Evolutionary conservation across 2,329 filamentous ascomycete genomes (phyloP), one percentile per base, ranked within the genome.

Genomic region (Colletotrichum tropicale): DNA sequence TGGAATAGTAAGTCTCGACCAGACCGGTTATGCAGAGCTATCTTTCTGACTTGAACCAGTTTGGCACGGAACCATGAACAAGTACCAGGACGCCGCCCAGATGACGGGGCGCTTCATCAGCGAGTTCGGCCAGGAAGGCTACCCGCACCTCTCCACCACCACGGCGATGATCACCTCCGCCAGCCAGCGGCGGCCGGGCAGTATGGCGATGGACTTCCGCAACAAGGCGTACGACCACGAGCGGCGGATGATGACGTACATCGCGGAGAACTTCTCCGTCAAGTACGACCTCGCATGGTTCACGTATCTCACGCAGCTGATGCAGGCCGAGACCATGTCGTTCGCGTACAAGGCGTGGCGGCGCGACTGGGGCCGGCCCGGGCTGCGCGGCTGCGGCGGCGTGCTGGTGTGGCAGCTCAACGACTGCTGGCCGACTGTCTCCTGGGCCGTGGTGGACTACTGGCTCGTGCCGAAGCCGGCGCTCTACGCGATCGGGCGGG

Each of bases 181-280:
- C 24, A 82, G 86, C 60, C 89, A 93, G 70, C 87, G 90, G 21
- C 87, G 89, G 36, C 91, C 94, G 1, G 93, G 95, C 77, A 95
- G 93, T 6, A 92, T 92, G 75, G 93, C 93, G 74, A 87, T 96
- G 62, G 94, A 96, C 80, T 96, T 95, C 81, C 94, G 96, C 85
- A 96, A 96, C 85, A 96, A 96, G 84, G 94, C 94, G 9, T 92
- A 93, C 78, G 94, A 94, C 1, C 94, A 96, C 80, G 94, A 96
- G 82, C 89, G 94, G 43, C 89, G 94, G 52, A 91, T 96, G 75
- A 93, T 93, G 15, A 92, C 93, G 1, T 96, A 96, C 80, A 86
- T 96, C 3, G 91, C 93, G 15, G 94, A 96, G 81, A 96, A 96
- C 84, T 92, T 96, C 80, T 89, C 36, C 16, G 28, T 77, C 15